phyloP scores from a whole-genome alignment of 2,329 filamentous ascomycete genomes.

The Trichothecium sympodiale region DNA sequence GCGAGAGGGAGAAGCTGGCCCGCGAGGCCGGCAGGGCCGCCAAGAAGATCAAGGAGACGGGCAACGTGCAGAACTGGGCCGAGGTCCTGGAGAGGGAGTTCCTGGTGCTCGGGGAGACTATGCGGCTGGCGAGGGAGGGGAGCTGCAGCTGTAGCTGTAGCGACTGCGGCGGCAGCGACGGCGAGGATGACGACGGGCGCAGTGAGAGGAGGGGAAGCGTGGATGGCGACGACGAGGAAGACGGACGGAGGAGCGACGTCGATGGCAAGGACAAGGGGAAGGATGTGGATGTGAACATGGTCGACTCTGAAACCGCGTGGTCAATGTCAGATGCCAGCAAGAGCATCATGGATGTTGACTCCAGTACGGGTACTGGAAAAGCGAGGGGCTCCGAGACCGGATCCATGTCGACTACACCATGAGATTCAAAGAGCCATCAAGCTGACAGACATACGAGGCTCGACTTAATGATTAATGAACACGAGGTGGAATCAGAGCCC shows the following conservation, averaged over 20 bases:
- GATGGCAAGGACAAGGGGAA: background rate
- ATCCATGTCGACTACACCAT: constrained; percentile 20
- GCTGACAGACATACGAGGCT: no score
- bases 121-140: constrained; percentile 38
- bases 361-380: constrained; percentile 20
- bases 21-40: constrained; percentile 52
- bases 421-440: no score
- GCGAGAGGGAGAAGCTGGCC: constrained; percentile 55
- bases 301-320: constrained; percentile 15
- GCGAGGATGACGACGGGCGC: constrained; percentile 9
- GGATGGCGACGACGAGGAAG: constrained; percentile 7
- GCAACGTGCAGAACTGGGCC: constrained; percentile 78
- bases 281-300: constrained; percentile 10
- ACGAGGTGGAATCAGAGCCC: no score
- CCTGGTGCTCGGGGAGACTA: constrained; percentile 51
- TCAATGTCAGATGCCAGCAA: constrained; percentile 22
- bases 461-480: no score
- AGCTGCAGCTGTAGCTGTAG: constrained; percentile 26
- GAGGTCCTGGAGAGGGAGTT: constrained; percentile 67
- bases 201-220: constrained; percentile 7
- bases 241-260: constrained; percentile 1
- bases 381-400: constrained; percentile 26
- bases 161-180: constrained; percentile 18
- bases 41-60: constrained; percentile 62
- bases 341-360: constrained; percentile 24